phyloP scores from a whole-genome alignment of 495 filamentous ascomycete species.

The Penicillium maclennaniae region DNA sequence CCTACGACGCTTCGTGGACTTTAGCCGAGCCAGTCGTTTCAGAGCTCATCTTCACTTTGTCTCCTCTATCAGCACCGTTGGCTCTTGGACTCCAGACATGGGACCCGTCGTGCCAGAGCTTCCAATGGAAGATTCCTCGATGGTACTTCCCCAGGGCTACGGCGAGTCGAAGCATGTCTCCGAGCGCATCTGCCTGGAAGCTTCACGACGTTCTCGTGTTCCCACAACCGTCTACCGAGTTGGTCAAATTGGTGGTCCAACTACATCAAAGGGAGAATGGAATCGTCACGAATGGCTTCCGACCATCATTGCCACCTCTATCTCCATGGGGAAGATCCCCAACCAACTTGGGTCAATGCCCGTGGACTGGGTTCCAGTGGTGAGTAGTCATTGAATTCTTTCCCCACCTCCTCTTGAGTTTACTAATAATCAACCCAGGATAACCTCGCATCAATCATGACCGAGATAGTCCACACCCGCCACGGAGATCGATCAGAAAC shows the following conservation, averaged over 20 bases:
- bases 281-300: conserved; percentile 38
- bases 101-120: conserved; percentile 43
- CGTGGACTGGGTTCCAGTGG: conserved; percentile 28
- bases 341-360: conserved; percentile 14
- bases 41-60: conserved; percentile 53
- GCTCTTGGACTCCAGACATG: conserved; percentile 27
- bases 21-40: conserved; percentile 41
- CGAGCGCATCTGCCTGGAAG: conserved; percentile 50
- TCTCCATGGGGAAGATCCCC: conserved; percentile 23
- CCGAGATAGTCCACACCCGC: conserved; percentile 17
- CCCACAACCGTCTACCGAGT: conserved; percentile 49
- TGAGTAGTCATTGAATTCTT: conserved; percentile 10
- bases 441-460: conserved; percentile 18
- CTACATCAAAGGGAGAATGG: conserved; percentile 26
- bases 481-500: conserved; percentile 2
- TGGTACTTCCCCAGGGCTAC: conserved; percentile 44
- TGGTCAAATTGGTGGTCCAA: conserved; percentile 57
- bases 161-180: conserved; percentile 54
- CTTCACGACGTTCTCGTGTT: conserved; percentile 34
- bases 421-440: conserved; percentile 11
- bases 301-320: conserved; percentile 32
- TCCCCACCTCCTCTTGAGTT: background rate
- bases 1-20: conserved; percentile 50
- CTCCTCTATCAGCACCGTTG: conserved; percentile 50
- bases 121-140: conserved; percentile 39